Evolutionary conservation across 2,329 filamentous ascomycete species (phyloP), one percentile per base, ranked within the genome.

Genomic region (Claviceps sp.): DNA sequence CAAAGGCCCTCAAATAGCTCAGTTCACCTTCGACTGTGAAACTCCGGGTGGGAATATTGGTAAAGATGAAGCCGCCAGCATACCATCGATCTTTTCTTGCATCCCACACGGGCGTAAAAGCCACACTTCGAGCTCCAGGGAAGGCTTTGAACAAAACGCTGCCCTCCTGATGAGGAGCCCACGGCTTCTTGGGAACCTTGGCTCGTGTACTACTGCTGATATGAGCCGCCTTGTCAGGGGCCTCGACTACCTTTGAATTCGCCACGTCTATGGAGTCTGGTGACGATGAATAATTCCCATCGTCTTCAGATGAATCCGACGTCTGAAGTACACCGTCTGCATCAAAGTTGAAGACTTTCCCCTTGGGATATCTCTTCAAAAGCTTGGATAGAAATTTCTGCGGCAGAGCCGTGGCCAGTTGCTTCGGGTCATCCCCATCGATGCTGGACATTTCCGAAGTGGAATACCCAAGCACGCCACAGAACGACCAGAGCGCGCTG

Each of bases 41-140:
- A 4, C 67, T 62, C 3, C 73, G 69, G 0, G 66, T 69, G 1
- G 67, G 64, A 2, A 58, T 63, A 2, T 62, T 65, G 0, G 75
- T 77, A 65, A 76, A 78, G 4, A 71, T 61, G 43, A 80, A 74
- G 6, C 70, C 70, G 1, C 70, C 73, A 0, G 74, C 69, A 53
- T 70, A 76, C 71, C 72, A 76, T 11, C 72, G 62, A 38, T 75
- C 67, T 51, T 65, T 66, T 6, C 67, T 62, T 0, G 66, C 55
- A 50, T 76, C 71, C 72, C 73, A 77, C 0, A 77, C 57, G 0
- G 75, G 75, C 1, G 76, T 62, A 42, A 76, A 68, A 0, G 69
- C 69, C 0, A 78, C 61, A 22, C 71, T 74, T 4, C 72, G 63
- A 1, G 73, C 72, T 0, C 64, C 65, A 0, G 72, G 68, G 6